Evolutionary conservation across 2,329 filamentous ascomycete species (phyloP), one percentile per base, ranked within the genome.

Genomic region (Monosporascus sp.): DNA sequence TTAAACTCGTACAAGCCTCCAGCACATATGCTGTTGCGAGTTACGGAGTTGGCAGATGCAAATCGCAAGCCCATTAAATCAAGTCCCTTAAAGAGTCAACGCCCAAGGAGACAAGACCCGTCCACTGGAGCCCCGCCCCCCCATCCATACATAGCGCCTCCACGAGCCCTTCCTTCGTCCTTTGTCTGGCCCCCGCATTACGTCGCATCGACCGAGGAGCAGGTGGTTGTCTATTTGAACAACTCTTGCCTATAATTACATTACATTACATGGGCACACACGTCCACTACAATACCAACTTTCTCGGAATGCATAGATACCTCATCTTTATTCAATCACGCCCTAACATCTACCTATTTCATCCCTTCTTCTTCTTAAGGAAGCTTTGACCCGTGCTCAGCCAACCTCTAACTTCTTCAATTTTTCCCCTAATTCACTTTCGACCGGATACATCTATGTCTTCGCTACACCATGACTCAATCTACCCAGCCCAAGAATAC

Each of bases 401-500:
- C 11, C 59, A 58, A 31, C 22, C 43, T 46, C 22, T 41, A 45
- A 49, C 45, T 41, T 20, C 38, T 41, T 41, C 19, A 4, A 26
- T 31, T 11, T 16, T 45, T 46, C 1, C 24, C n/a, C 44, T 24
- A 52, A 44, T 16, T 35, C 41, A 27, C 37, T 31, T 43, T 20
- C 50, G 49, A 59, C 53, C 37, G 54, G 26, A 61, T 65, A 60
- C 55, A 65, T 35, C 11, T 35, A 35, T 66, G 61, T 57, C 50
- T 53, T 55, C 47, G 52, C 55, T 41, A 54, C 54, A 67, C 37
- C 45, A 74, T 74, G 72, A 64, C 71, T 58, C 66, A 66, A 53
- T 62, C 63, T 60, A 58, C 60, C 16, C 61, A 58, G 46, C 61
- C 61, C 47, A 61, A 69, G 62, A 69, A 68, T 50, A 72, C 72